phyloP scores from a whole-genome alignment of 2,329 filamentous ascomycete species.

The Pseudopithomyces chartarum region DNA sequence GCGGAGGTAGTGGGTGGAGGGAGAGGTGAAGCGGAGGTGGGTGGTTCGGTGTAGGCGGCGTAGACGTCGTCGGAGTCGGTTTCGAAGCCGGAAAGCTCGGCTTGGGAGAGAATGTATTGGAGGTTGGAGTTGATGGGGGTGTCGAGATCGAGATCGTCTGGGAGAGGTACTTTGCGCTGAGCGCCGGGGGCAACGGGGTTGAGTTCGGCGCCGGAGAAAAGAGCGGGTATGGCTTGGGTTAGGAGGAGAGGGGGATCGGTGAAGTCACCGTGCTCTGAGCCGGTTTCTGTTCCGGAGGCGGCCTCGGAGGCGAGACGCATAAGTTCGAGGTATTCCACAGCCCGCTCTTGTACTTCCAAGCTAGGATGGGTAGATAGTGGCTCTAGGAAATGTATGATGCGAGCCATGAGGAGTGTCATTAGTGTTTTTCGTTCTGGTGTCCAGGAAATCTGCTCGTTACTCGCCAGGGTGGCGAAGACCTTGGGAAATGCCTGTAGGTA shows the following conservation, averaged over 20 bases:
- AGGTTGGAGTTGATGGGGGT: slow-evolving; percentile 80
- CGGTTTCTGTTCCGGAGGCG: slow-evolving; percentile 66
- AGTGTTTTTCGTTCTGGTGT: slow-evolving; percentile 73
- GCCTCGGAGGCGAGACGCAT: slow-evolving; percentile 87
- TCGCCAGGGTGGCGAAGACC: slow-evolving; percentile 75
- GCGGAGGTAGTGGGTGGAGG: slow-evolving; percentile 40
- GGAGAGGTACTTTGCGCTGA: slow-evolving; percentile 83
- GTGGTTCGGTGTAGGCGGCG: slow-evolving; percentile 52
- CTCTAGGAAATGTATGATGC: slow-evolving; percentile 82
- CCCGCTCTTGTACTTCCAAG: slow-evolving; percentile 91
- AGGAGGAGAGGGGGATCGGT: slow-evolving; percentile 80
- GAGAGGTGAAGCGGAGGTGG: slow-evolving; percentile 26
- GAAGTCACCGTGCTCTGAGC: slow-evolving; percentile 66
- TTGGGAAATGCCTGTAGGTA: slow-evolving; percentile 87
- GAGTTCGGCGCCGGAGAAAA: slow-evolving; percentile 85
- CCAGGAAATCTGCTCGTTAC: slow-evolving; percentile 70
- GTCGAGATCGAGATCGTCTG: slow-evolving; percentile 77
- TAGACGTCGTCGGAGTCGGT: slow-evolving; percentile 52
- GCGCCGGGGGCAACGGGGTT: slow-evolving; percentile 87
- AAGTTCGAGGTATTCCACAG: slow-evolving; percentile 89
- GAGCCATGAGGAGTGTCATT: slow-evolving; percentile 76
- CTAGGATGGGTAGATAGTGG: slow-evolving; percentile 79
- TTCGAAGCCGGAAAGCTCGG: slow-evolving; percentile 51
- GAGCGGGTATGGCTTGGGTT: slow-evolving; percentile 84
- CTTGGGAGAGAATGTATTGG: slow-evolving; percentile 64